Evolutionary conservation across 148 eudicot species (phyloP).

Genomic region (Fagopyrum tataricum): DNA sequence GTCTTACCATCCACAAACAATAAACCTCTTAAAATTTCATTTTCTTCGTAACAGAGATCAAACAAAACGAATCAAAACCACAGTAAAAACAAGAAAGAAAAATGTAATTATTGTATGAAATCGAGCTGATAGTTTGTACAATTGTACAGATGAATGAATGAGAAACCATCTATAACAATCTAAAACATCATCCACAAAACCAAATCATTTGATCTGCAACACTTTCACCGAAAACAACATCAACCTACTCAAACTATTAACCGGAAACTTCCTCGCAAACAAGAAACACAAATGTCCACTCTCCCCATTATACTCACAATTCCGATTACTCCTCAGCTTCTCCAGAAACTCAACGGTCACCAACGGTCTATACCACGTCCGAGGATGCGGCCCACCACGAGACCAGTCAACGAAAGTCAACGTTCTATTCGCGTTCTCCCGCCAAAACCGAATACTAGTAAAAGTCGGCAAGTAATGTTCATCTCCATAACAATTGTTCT

Average conservation of each 20-base stretch:
- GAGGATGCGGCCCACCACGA: constrained; percentile 8
- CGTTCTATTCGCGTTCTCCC: constrained; percentile 6
- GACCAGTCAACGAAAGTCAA: constrained; percentile 15
- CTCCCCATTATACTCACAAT: constrained; percentile 6
- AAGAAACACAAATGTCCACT: constrained; percentile 1
- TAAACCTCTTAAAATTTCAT: too few relatives aligned
- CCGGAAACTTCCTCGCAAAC: constrained; percentile 14
- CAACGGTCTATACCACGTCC: constrained; percentile 1
- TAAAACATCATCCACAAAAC: not conserved
- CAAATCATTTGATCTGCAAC: constrained; percentile 11
- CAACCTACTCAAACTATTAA: constrained; percentile 8
- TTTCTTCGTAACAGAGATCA: too few relatives aligned
- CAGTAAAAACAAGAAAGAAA: too few relatives aligned
- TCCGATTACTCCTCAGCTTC: not conserved
- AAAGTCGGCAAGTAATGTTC: constrained; percentile 15
- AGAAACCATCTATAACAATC: not conserved
- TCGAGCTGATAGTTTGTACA: not conserved
- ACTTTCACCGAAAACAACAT: constrained; percentile 4
- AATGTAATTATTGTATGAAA: not conserved
- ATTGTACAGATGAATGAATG: not conserved
- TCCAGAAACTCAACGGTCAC: constrained; percentile 13
- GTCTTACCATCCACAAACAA: too few relatives aligned
- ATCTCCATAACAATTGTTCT: constrained; percentile 3
- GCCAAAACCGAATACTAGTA: constrained; percentile 9
- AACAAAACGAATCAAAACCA: too few relatives aligned